These are phyloP conservation scores for Aleurites moluccanus DNA, from an alignment of 441 rosid genomes.

Conservation along the genomic window DNA sequence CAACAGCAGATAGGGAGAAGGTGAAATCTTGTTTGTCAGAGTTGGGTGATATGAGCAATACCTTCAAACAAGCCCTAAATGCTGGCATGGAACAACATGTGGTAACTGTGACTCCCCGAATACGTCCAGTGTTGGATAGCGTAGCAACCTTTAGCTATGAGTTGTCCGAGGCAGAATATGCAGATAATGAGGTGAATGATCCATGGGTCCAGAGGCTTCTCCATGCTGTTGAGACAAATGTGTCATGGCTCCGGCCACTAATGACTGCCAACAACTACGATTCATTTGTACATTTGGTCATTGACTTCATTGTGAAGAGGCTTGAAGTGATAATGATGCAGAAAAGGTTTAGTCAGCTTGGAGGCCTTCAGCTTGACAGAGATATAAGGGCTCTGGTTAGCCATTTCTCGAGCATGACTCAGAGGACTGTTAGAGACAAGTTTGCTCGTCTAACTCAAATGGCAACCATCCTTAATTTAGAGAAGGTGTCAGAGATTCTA, in stretches of 20 bases:
- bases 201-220: conserved; percentile 99
- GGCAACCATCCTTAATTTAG: conserved; percentile 89
- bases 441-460: conserved; percentile 91
- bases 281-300: conserved; percentile 70
- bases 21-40: conserved; percentile 92
- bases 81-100: conserved; percentile 84
- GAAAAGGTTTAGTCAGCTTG: conserved; percentile 97
- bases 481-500: conserved; percentile 88
- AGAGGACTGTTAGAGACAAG: conserved; percentile 92
- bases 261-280: conserved; percentile 94
- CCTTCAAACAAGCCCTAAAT: conserved; percentile 72
- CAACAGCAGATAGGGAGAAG: conserved; percentile 86
- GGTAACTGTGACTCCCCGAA: conserved; percentile 75
- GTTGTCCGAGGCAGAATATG: conserved; percentile 87
- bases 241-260: conserved; percentile 84
- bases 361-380: conserved; percentile 96
- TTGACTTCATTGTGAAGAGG: conserved; percentile 90
- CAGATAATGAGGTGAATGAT: conserved; percentile 94
- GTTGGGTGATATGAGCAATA: conserved; percentile 75
- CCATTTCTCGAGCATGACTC: conserved; percentile 94
- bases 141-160: conserved; percentile 91
- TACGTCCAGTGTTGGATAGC: conserved; percentile 78
- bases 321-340: conserved; percentile 98
- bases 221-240: conserved; percentile 78
- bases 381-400: conserved; percentile 84